Base-by-base conservation (phyloP, 1,284 basidiomycete genomes). In the Boletellus sp. region DNA sequence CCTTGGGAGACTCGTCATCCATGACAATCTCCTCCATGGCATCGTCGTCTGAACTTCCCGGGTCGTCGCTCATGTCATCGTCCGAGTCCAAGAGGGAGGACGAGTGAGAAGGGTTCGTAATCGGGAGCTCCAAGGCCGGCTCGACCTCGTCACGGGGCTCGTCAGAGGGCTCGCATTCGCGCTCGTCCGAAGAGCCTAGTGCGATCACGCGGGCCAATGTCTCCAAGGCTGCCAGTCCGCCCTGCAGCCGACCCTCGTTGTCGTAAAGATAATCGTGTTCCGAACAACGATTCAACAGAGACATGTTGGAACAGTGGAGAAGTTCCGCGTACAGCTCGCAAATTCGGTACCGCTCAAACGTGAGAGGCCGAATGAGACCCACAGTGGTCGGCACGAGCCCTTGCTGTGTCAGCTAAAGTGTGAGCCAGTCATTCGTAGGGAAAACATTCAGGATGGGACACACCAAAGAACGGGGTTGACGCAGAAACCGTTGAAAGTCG, bases 231-330 rank as follows among this genome's bases (percentile, higher is more conserved):
- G 85, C 76, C 1, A 95, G 71, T 4, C 93, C 93, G 30, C 91
- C 92, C 59, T 86, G 83, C 36, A 97, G 68, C 24, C 88, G 82
- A 19, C 93, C 93, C 50, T 90, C 81, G 0, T 76, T 70, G 59
- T 91, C 86, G 65, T 96, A 96, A n/a, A 86, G 74, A 28, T 84
- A 78, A 39, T 85, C 80, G 54, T 78, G 83, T 47, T 86, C 84
- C 0, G 80, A 65, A 0, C 79, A 69, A 5, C 97, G 90, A 66
- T 99, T 99, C 35, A 99, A 77, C 15, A 98, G 81, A 2, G 90
- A 86, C 96, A 99, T 98, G 66, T 98, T 99, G 15, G 96, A 99
- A 69, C 93, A 97, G 67, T 99, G 97, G 15, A 99, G 74, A 15
- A 99, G 81, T 69, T 99, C 97, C 18, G 96, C 97, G 62, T 97